phyloP scores from a whole-genome alignment of 139 green algal genomes.

The Chlorella sp. region DNA sequence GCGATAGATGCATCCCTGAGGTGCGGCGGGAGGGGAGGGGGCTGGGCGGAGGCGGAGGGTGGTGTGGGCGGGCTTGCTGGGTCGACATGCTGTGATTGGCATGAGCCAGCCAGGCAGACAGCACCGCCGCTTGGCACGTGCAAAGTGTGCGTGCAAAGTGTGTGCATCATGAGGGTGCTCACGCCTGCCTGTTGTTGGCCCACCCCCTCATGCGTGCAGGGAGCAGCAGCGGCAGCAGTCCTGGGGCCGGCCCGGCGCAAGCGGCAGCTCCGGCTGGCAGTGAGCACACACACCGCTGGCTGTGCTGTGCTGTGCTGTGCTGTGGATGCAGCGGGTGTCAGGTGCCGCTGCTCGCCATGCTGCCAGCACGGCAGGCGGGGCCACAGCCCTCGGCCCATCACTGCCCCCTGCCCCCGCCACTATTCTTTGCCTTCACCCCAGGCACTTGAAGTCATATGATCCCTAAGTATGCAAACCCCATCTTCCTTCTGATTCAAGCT shows the following conservation, averaged over 20 bases:
- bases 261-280: neutral
- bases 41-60: too few species aligned
- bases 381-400: neutral
- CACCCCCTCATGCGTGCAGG: neutral
- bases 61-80: too few species aligned
- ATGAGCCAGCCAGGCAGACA: neutral
- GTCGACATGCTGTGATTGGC: too few species aligned
- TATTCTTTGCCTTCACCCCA: neutral
- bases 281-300: neutral
- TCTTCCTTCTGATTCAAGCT: too few species aligned
- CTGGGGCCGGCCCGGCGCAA: neutral
- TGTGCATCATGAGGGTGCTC: too few species aligned
- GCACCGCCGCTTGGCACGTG: neutral
- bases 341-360: neutral
- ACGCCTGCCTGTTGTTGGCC: neutral
- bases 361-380: neutral
- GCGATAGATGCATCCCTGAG: slow-evolving; percentile 1
- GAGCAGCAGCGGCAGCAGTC: neutral
- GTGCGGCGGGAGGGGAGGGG: too few species aligned
- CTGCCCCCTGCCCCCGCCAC: too few species aligned
- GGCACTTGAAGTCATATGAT: too few species aligned
- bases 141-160: neutral
- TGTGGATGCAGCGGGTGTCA: too few species aligned
- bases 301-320: too few species aligned
- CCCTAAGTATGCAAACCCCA: too few species aligned